A percentile compares a stretch with the other conserved stretches of the same genome.
Conservation (phyloP, 2,329 filamentous ascomycete species). For the Curvularia spicifera region DNA sequence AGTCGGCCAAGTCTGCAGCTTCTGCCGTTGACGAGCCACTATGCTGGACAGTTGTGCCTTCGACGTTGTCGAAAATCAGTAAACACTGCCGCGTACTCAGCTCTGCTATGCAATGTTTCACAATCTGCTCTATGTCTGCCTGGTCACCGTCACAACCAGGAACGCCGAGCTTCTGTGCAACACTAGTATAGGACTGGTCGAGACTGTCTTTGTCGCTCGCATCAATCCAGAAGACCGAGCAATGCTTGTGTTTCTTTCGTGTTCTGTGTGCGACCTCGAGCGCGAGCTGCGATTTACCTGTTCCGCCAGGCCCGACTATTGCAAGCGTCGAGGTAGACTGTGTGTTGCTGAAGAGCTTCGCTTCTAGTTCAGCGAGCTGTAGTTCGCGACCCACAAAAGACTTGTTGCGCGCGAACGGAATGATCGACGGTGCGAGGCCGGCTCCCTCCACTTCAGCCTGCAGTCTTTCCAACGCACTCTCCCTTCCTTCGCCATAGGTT, state of each 20-base stretch:
- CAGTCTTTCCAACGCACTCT: slow-evolving; percentile 23
- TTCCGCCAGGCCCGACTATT: slow-evolving; percentile 26
- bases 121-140: slow-evolving; percentile 16
- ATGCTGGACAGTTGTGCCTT: slow-evolving; percentile 26
- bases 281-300: slow-evolving; percentile 32
- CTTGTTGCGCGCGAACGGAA: slow-evolving; percentile 37
- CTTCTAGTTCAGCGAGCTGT: slow-evolving; percentile 37
- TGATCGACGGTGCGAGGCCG: slow-evolving; percentile 24
- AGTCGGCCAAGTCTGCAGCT: slow-evolving; percentile 3
- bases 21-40: slow-evolving; percentile 8
- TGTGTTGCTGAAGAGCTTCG: slow-evolving; percentile 30
- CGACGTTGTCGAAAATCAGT: slow-evolving; percentile 29
- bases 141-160: slow-evolving; percentile 20
- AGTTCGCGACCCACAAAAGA: slow-evolving; percentile 33
- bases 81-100: slow-evolving; percentile 11
- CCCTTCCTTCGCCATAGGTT: slow-evolving; percentile 28
- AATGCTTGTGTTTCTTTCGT: slow-evolving; percentile 40
- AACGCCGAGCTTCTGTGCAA: slow-evolving; percentile 38
- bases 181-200: slow-evolving; percentile 44
- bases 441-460: slow-evolving; percentile 21
- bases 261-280: slow-evolving; percentile 52
- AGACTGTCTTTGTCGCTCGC: slow-evolving; percentile 35
- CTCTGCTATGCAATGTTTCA: slow-evolving; percentile 14
- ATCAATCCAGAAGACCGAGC: slow-evolving; percentile 56
- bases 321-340: slow-evolving; percentile 18